Evolutionary conservation across 306 rosid genomes (phyloP), one percentile per base, ranked within the genome.

Genomic region (Quercus suber): DNA sequence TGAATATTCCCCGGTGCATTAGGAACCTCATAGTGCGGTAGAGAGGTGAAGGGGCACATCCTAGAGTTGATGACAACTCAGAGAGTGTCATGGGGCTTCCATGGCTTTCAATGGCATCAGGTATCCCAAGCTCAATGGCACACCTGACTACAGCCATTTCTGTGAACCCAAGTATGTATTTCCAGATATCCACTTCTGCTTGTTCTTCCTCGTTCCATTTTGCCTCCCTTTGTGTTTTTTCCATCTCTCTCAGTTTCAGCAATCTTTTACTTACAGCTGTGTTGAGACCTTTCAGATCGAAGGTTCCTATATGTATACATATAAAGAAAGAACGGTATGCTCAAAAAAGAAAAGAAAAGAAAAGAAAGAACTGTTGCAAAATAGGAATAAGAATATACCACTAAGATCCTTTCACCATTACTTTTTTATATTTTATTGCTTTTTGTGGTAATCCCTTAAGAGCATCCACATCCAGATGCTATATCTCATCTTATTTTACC

Each of bases 91-190:
- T 82, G 79, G 91, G 84, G 13, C 60, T 37, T 69, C 84, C 86
- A 60, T 89, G 84, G 6, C 12, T 76, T 83, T 89, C 95, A 2
- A 91, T 83, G 65, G 86, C 78, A 3, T 93, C 97, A 0, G 90
- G 84, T 75, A 93, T 86, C 67, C 85, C 85, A 9, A 93, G 91
- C 73, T 91, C 89, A 51, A 93, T 79, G n/a, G 89, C 90, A 78
- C 97, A 90, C 73, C 81, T 91, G 28, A 93, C 83, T 3, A 84
- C 90, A 1, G 90, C 87, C 25, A 63, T 45, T 80, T 93, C 92
- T 0, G 55, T 81, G 74, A 86, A 90, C 15, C 97, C 90, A 5
- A 86, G 81, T 67, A 82, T 55, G 82, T 88, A 89, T 37, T 73
- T 89, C 90, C 85, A 89, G 0, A 89, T 77, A 1, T 84, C 73